phyloP scores from a whole-genome alignment of 768 basidiomycete genomes.

The Amanita jacksonii region DNA sequence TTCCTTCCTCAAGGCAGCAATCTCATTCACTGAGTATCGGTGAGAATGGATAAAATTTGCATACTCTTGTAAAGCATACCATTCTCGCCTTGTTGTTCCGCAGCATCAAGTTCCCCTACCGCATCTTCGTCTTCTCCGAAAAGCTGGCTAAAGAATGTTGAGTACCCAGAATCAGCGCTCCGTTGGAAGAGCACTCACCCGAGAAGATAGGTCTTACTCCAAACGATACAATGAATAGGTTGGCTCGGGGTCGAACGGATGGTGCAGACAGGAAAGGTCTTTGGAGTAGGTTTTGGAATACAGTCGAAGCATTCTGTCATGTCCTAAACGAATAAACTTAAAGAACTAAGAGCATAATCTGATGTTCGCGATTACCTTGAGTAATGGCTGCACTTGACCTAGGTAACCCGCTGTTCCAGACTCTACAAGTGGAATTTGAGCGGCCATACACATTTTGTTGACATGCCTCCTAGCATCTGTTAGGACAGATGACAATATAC shows the following conservation, averaged over 20 bases:
- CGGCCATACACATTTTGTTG: slow-evolving; percentile 96
- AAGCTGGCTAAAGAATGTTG: slow-evolving; percentile 51
- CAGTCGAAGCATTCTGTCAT: slow-evolving; percentile 95
- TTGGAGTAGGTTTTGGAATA: slow-evolving; percentile 85
- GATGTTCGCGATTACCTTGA: slow-evolving; percentile 46
- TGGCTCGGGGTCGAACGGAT: slow-evolving; percentile 95
- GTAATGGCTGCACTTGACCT: slow-evolving; percentile 91
- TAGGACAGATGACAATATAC: slow-evolving; percentile 38
- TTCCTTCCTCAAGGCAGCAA: slow-evolving; percentile 82
- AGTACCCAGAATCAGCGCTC: not conserved
- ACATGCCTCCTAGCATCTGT: slow-evolving; percentile 91
- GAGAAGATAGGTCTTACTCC: slow-evolving; percentile 96
- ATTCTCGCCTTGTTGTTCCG: slow-evolving; percentile 90
- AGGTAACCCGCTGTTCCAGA: slow-evolving; percentile 96
- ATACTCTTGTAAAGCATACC: slow-evolving; percentile 31
- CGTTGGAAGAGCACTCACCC: slow-evolving; percentile 42
- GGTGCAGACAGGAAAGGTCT: slow-evolving; percentile 95
- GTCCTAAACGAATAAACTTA: slow-evolving; percentile 39
- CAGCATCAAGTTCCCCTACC: slow-evolving; percentile 77
- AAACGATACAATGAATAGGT: slow-evolving; percentile 97
- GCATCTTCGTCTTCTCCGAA: slow-evolving; percentile 92
- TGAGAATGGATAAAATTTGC: slow-evolving; percentile 1
- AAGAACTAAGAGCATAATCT: not conserved
- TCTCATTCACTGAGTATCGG: slow-evolving; percentile 63
- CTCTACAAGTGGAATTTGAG: slow-evolving; percentile 83